Percentiles rank a stretch among this genome's conserved stretches.
Evolutionary conservation across 768 basidiomycete species (phyloP).

Genomic region (Boletales sp.): DNA sequence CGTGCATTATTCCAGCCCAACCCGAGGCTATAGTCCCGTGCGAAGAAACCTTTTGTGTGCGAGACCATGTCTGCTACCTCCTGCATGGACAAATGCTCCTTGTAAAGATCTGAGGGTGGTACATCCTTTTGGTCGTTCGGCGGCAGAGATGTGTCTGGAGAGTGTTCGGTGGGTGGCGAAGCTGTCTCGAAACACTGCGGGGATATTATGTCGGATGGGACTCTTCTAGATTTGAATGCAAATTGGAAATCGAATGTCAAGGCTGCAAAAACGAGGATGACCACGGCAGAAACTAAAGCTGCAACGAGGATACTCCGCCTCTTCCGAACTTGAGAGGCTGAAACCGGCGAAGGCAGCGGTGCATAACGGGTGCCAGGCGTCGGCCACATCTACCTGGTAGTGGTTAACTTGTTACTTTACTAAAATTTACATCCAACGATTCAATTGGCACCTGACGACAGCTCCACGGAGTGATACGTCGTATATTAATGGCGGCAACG

Average conservation of each 20-base stretch:
- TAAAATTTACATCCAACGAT: not conserved
- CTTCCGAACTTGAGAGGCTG: not conserved
- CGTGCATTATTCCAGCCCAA: constrained; percentile 46
- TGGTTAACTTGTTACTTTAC: constrained; percentile 6
- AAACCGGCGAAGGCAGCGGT: constrained; percentile 6
- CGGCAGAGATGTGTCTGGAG: not conserved
- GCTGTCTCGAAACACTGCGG: not conserved
- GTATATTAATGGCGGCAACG: no score
- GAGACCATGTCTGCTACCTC: constrained; percentile 33
- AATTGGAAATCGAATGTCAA: constrained; percentile 10
- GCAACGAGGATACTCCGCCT: constrained; percentile 8
- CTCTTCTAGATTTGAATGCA: constrained; percentile 1
- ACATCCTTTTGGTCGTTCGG: not conserved
- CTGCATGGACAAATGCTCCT: constrained; percentile 24
- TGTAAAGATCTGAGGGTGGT: not conserved
- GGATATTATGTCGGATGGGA: constrained; percentile 1
- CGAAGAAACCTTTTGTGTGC: constrained; percentile 38
- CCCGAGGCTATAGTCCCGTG: constrained; percentile 41
- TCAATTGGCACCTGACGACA: no score
- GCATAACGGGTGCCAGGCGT: constrained; percentile 7
- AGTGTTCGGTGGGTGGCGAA: not conserved
- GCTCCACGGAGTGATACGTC: no score
- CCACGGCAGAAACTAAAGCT: constrained; percentile 1
- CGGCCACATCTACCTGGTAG: constrained; percentile 13
- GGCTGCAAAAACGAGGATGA: constrained; percentile 8